Evolutionary conservation across 345 rosid genomes (phyloP).

Genomic region (Rhodamnia rubescens): DNA sequence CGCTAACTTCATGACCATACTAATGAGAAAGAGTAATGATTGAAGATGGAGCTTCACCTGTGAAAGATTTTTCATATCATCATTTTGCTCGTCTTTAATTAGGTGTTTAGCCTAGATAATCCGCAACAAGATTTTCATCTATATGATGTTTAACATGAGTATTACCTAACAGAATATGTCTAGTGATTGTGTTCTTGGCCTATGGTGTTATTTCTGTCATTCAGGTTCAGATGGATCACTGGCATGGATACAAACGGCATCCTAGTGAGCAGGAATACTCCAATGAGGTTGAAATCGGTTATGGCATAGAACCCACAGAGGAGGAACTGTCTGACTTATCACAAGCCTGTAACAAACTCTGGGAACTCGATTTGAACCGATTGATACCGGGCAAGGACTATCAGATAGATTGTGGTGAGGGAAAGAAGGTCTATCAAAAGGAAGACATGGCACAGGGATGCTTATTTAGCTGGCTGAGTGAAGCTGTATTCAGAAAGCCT

Average conservation of each 20-base stretch:
- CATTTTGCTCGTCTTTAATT: neutral
- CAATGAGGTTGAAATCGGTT: constrained; percentile 33
- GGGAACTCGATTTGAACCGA: constrained; percentile 82
- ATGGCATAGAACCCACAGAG: constrained; percentile 38
- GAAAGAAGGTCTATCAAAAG: constrained; percentile 64
- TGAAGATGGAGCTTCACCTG: neutral
- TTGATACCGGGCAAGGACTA: constrained; percentile 75
- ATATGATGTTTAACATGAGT: neutral
- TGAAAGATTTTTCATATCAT: neutral
- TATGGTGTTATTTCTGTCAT: neutral
- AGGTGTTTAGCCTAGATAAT: neutral
- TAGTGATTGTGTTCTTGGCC: neutral
- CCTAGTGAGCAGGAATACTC: constrained; percentile 64
- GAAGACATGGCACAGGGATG: constrained; percentile 73
- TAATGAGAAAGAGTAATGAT: neutral
- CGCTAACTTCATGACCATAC: neutral
- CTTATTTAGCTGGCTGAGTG: constrained; percentile 57
- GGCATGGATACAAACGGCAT: constrained; percentile 64
- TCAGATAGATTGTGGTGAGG: constrained; percentile 84
- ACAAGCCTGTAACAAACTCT: constrained; percentile 75
- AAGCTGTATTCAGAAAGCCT: constrained; percentile 59
- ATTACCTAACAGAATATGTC: neutral
- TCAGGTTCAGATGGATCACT: constrained; percentile 63
- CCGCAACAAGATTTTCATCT: neutral
- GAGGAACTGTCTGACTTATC: constrained; percentile 73